Evolutionary conservation across 805 yeast genomes (phyloP), one percentile per base, ranked within the genome.

Genomic region (Kuraishia cidri): DNA sequence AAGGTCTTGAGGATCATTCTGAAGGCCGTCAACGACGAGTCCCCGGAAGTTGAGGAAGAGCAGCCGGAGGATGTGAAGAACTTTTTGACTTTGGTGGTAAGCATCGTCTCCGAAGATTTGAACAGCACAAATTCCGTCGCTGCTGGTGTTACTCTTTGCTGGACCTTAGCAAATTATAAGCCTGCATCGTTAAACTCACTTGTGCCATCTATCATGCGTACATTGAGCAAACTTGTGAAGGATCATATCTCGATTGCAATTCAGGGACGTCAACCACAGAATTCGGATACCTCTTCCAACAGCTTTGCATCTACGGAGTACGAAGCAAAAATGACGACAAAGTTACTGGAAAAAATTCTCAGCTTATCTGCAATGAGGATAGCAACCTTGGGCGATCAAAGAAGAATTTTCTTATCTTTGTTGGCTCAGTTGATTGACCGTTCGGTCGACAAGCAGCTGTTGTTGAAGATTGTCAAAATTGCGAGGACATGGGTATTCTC

Each of bases 401-500:
- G 98, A 38, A 70, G 98, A 32, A 77, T 88, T 17, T 92, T 88
- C 51, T 58, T 92, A 40, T 78, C 94, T 0, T 62, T 88, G 5
- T 65, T 92, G 35, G 96, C 95, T 0, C 94, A 90, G 44, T 63
- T 90, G 41, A 83, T 92, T 41, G 98, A 92, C 45, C 69, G 95
- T 24, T 83, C 96, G 0, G 68, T 75, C 37, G 96, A 88, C 46
- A 77, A 76, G 38, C 75, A 71, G 16, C 71, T 92, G 6, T 62
- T 88, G 38, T 72, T 72, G 38, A 80, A 79, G 47, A 82, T 92
- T 29, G 75, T 90, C 17, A 66, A 68, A 19, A 77, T 87, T 41
- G 90, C 88, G 1, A 74, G 88, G 46, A 69, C 70, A 11, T 92
- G 99, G 98, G 90, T 88, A 0, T 87, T 94, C 49, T 73, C 85